phyloP scores from a whole-genome alignment of 352 stramenopile genomes.

The Globisporangium paroecandrum region DNA sequence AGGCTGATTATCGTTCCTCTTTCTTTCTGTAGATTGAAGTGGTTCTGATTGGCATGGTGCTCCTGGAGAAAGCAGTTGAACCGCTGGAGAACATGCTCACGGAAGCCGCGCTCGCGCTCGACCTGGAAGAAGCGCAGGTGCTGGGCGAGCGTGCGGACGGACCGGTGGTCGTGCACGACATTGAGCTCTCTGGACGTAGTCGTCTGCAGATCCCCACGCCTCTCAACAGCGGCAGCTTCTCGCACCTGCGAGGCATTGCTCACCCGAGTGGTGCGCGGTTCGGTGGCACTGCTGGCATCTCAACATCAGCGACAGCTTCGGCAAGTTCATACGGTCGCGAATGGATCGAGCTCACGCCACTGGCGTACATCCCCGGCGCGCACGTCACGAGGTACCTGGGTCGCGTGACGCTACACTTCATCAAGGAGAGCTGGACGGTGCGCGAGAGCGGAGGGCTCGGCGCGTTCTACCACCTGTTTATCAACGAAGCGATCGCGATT shows the following conservation, averaged over 20 bases:
- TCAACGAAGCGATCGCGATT: conserved; percentile 85
- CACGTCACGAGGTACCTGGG: conserved; percentile 76
- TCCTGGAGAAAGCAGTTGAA: conserved; percentile 56
- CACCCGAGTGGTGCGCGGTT: conserved; percentile 16
- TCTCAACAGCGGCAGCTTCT: conserved; percentile 32
- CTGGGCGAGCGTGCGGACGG: conserved; percentile 16
- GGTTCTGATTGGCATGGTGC: conserved; percentile 76
- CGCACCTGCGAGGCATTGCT: conserved; percentile 28
- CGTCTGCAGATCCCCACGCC: conserved; percentile 46
- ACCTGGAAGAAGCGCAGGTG: conserved; percentile 29
- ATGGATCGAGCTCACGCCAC: conserved; percentile 82
- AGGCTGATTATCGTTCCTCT: too few relatives aligned
- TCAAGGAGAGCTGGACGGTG: conserved; percentile 89
- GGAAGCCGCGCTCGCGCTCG: conserved; percentile 38
- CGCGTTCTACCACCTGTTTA: conserved; percentile 85
- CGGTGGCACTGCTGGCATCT: conserved; percentile 11
- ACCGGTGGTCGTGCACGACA: conserved; percentile 26
- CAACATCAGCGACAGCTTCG: background rate
- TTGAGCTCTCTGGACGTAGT: conserved; percentile 33
- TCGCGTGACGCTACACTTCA: conserved; percentile 87
- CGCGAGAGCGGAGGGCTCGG: conserved; percentile 81
- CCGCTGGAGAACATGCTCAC: conserved; percentile 46
- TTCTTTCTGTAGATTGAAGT: conserved; percentile 62
- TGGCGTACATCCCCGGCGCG: conserved; percentile 72
- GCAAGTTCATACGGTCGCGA: conserved; percentile 47